phyloP scores from a whole-genome alignment of 2,329 filamentous ascomycete genomes.

The Aspergillus fijiensis region DNA sequence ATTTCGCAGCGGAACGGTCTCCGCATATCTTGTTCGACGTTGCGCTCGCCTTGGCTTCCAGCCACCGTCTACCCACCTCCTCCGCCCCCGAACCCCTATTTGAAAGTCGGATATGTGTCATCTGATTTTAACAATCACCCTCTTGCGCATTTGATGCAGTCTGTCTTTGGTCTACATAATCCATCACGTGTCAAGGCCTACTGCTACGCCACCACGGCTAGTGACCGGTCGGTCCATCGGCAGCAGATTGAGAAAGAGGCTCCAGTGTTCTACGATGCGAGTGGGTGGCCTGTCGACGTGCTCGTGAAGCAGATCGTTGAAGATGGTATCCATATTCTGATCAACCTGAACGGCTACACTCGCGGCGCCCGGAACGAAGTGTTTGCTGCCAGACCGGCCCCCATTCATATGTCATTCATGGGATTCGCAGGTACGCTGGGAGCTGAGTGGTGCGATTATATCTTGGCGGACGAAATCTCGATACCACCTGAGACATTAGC shows the following conservation, averaged over 20 bases:
- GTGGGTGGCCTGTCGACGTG: slow-evolving; percentile 78
- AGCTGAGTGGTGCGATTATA: slow-evolving; percentile 98
- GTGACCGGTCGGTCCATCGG: slow-evolving; percentile 84
- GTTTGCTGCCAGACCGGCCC: slow-evolving; percentile 89
- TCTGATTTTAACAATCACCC: slow-evolving; percentile 99
- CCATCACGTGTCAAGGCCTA: slow-evolving; percentile 72
- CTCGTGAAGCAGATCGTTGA: slow-evolving; percentile 81
- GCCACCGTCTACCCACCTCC: slow-evolving; percentile 80
- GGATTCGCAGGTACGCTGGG: slow-evolving; percentile 94
- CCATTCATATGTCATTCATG: slow-evolving; percentile 99
- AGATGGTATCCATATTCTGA: slow-evolving; percentile 88
- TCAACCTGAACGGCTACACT: slow-evolving; percentile 98
- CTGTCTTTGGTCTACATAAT: slow-evolving; percentile 91
- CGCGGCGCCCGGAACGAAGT: slow-evolving; percentile 95
- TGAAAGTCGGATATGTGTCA: slow-evolving; percentile 95
- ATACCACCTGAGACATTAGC: slow-evolving; percentile 79
- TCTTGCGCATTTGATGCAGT: slow-evolving; percentile 96
- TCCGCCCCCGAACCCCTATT: slow-evolving; percentile 71
- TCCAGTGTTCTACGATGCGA: slow-evolving; percentile 86
- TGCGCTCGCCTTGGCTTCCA: slow-evolving; percentile 84
- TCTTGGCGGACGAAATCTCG: slow-evolving; percentile 84
- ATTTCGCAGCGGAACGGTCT: slow-evolving; percentile 95
- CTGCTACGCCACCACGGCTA: slow-evolving; percentile 92
- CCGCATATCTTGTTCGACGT: slow-evolving; percentile 85
- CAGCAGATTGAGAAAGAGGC: slow-evolving; percentile 91